Evolutionary conservation across 2,329 filamentous ascomycete species (phyloP), one percentile per base, ranked within the genome.

Genomic region (Dactylonectria estremocensis): DNA sequence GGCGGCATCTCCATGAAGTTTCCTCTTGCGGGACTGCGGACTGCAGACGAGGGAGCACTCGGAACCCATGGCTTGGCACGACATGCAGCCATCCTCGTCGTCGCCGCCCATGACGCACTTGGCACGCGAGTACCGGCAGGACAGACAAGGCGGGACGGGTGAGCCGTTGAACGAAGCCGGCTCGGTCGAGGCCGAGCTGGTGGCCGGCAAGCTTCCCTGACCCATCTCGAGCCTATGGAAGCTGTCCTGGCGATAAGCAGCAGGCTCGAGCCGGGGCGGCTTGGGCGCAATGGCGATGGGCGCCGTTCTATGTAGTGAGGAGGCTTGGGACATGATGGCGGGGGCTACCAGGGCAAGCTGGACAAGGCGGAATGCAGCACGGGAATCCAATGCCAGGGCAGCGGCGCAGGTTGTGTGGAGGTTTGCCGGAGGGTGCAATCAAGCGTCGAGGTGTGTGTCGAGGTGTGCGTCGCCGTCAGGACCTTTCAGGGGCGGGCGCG

Each of bases 41-140:
- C 92, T 94, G 72, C 92, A 90, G 57, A 91, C 86, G 78, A 95
- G 90, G 49, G 93, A 95, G 81, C 93, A 96, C 73, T 94, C 91
- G 77, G 93, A 89, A 76, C 91, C 92, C 81, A 92, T 91, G 79
- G 91, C 90, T 78, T 93, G 91, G 81, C 94, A 97, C 70, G 93
- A 86, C 69, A 94, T 88, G 81, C 94, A 96, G 72, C 87, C 85
- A 74, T 93, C 90, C 71, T 92, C 92, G 79, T 95, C 93, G 77
- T 94, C 91, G 72, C 82, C 91, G 72, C 82, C 83, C 78, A 93
- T 88, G 69, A 94, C 90, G 82, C 94, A 96, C 81, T 91, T 91
- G 76, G 89, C 90, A 79, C 93, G 92, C 72, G 92, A 89, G 80
- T 88, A 87, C 70, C 91, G 87, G 80, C 94, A 96, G 67, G 92